Evolutionary conservation across 2,329 filamentous ascomycete species (phyloP), one percentile per base, ranked within the genome.

Genomic region (Lomentospora prolificans): DNA sequence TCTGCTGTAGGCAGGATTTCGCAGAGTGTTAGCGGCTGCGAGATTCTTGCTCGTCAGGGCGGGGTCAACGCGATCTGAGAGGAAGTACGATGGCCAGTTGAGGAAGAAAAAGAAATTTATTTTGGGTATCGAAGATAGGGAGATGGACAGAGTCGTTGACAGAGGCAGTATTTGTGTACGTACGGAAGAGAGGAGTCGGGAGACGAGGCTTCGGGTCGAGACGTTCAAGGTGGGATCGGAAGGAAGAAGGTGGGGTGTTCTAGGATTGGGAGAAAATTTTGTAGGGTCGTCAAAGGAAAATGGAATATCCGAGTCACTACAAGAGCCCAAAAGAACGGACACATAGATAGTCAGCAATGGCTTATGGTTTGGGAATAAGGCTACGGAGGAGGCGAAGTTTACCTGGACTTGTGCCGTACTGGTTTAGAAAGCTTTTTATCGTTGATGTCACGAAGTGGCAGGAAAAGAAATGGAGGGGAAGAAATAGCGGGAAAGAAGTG

Each of bases 401-500:
- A 33, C 30, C 30, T 19, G 19, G 41, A n/a, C n/a, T n/a, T n/a
- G n/a, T n/a, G n/a, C n/a, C n/a, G n/a, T n/a, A n/a, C n/a, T n/a
- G 41, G 41, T n/a, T 2, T 4, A 19, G 41, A 46, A 22, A 46
- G 41, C 6, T 9, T 9, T 48, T 19, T 19, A 24, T 46, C 14
- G 53, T 63, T 55, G 63, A 59, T 61, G 59, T 58, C 55, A 57
- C 57, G 52, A 58, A 58, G 56, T 58, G 60, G 56, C 46, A 55
- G 52, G 57, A 53, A 56, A 55, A 53, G 57, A 54, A 57, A 55
- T 56, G 44, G 57, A 50, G 56, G 59, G 57, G 39, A 36, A 55
- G 50, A 56, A 64, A 63, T 62, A 60, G 63, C 63, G 64, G 61
- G 62, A 62, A 63, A 58, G 57, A 62, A 64, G 56, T 57, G 57